Evolutionary conservation across 2,329 filamentous ascomycete genomes (phyloP), one percentile per base, ranked within the genome.

Genomic region (Diaporthe ampelina): DNA sequence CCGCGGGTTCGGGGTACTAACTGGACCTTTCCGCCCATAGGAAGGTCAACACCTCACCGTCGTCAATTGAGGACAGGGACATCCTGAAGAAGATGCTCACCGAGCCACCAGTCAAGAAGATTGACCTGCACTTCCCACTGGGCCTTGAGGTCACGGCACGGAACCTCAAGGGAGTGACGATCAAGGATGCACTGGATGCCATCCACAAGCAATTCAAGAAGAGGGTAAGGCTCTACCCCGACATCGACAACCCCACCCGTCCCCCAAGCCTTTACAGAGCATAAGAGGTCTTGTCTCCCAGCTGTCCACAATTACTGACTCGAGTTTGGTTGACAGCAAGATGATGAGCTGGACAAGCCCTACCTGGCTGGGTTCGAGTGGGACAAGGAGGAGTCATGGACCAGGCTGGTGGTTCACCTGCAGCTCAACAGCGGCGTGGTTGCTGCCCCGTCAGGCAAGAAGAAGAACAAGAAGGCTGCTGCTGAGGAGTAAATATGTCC

Each of bases 181-280:
- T 98, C 89, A 98, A 98, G 88, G 96, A 98, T 85, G 95, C 95
- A 74, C 83, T 98, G 83, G 95, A 98, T 84, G 96, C 95, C 80
- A 98, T 98, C 85, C 89, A 98, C 89, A 98, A 98, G 89, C 91
- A 94, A 79, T 97, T 94, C 89, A 97, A 97, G 91, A 98, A 98
- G 91, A 93, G 95, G 91, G 96, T 95, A 85, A 79, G 91, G 84
- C 19, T 4, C 9, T 1, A 7, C 7, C 58, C 19, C 63, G 7
- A 11, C 8, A 24, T n/a, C n/a, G 6, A 10, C 21, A 8, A 35
- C n/a, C 17, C 24, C 57, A 6, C 54, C 73, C 21, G 50, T 58
- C 45, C 45, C 67, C 19, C 21, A 35, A 67, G 72, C 52, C 29
- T 61, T n/a, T 11, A 4, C 19, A 10, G 21, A 7, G 21, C 45